Evolutionary conservation across 2,329 filamentous ascomycete genomes (phyloP), one percentile per base, ranked within the genome.

Genomic region (Fulvia fulva): DNA sequence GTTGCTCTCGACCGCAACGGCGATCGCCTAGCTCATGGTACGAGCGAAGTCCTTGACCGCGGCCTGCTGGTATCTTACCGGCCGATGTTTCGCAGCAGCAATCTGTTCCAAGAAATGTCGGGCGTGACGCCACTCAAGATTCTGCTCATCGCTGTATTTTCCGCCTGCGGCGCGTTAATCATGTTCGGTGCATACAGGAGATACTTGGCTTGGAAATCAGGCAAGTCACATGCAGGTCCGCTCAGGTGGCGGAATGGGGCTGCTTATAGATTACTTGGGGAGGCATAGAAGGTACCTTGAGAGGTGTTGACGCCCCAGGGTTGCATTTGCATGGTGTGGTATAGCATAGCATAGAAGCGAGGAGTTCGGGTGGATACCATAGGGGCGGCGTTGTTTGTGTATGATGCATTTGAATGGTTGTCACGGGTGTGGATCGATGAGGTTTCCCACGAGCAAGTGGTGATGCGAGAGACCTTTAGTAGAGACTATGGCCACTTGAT

Each of bases 1-100:
- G 65, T 70, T 43, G 71, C 70, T 0, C 34, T 73, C 1, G 67
- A 66, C 22, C 49, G 56, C 6, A 54, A 64, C 14, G 66, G 64
- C 5, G 55, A 58, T 14, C 56, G 64, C 23, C 56, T 73, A 37
- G 55, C 58, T 12, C 49, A 66, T 30, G 68, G 68, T 22, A 61
- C 59, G n/a, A 65, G 59, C 43, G 47, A 54, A 11, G 53, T 59
- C 7, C 64, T 69, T 43, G 67, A 67, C 37, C 62, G 65, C 14
- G 64, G 64, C 9, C 28, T 62, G 19, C 52, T 68, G 21, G 59
- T 57, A 5, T 46, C 62, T 7, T 66, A 61, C 58, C 61, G 62
- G 45, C 64, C 62, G 4, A 25, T 52, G 5, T 51, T 60, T n/a
- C n/a, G n/a, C 9, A 51, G 49, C 30, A 21, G 56, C 25, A 51